Evolutionary conservation across 2,329 filamentous ascomycete genomes (phyloP).

Genomic region (Sarocladium kiliense): DNA sequence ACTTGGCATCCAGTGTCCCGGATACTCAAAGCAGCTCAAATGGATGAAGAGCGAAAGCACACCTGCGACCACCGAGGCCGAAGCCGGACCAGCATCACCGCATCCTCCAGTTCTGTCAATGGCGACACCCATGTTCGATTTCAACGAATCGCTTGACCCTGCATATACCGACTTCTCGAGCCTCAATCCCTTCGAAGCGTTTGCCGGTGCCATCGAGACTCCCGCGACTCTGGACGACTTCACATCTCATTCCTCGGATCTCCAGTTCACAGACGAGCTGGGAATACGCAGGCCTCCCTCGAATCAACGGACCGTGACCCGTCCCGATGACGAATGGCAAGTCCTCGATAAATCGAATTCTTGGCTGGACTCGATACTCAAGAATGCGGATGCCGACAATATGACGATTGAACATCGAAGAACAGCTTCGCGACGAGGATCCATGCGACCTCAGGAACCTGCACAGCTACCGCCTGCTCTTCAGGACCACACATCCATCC

Average conservation of each 20-base stretch:
- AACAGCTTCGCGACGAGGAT: background rate
- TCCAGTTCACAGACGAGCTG: background rate
- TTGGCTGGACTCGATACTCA: background rate
- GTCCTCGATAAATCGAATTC: background rate
- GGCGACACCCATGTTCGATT: conserved; percentile 3
- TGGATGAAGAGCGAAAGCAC: conserved; percentile 8
- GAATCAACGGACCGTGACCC: background rate
- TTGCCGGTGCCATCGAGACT: background rate
- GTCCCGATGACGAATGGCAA: background rate
- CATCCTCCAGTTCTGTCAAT: background rate
- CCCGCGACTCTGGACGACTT: conserved; percentile 1
- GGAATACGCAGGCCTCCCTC: background rate
- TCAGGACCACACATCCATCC: conserved; percentile 42
- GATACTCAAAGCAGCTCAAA: conserved; percentile 8
- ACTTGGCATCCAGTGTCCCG: conserved; percentile 10
- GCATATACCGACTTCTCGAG: conserved; percentile 1
- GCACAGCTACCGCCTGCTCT: conserved; percentile 11
- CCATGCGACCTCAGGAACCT: background rate
- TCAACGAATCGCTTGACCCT: conserved; percentile 8
- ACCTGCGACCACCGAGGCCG: background rate
- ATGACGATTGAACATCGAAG: background rate
- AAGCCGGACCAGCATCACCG: background rate
- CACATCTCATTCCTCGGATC: background rate
- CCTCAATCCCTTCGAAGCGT: background rate
- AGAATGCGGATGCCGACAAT: background rate